Conservation (phyloP, 1,139 yeast genomes). For the Debaryomyces robertsiae region DNA sequence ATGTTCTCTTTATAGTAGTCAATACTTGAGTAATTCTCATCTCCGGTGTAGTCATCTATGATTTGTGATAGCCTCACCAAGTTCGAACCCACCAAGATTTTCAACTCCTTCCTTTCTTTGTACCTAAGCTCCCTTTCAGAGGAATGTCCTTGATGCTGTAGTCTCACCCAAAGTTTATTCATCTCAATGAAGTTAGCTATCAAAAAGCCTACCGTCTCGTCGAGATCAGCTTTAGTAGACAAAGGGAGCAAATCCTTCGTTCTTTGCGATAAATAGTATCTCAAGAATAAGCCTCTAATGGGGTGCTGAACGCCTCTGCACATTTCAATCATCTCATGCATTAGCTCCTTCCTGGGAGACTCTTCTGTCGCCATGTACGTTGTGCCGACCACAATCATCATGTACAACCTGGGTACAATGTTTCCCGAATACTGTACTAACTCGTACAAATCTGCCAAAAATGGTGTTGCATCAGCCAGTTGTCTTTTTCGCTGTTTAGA, state of each 20-base stretch:
- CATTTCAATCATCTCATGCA: conserved; percentile 98
- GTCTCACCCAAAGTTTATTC: conserved; percentile 96
- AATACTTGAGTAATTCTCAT: conserved; percentile 33
- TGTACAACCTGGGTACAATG: conserved; percentile 85
- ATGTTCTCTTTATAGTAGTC: conserved; percentile 62
- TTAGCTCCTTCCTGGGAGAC: conserved; percentile 81
- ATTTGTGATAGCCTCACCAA: conserved; percentile 86
- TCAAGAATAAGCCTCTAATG: conserved; percentile 79
- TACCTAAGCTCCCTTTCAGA: conserved; percentile 75
- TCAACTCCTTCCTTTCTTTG: conserved; percentile 83
- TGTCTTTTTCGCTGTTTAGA: conserved; percentile 27
- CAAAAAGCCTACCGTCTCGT: conserved; percentile 72
- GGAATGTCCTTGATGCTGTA: conserved; percentile 94
- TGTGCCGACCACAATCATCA: conserved; percentile 95
- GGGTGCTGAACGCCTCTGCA: conserved; percentile 98
- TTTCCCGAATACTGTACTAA: conserved; percentile 95
- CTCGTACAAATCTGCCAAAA: conserved; percentile 88
- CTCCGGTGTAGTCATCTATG: conserved; percentile 64
- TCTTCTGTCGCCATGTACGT: conserved; percentile 78
- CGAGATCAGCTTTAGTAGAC: conserved; percentile 47
- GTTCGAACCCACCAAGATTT: conserved; percentile 90
- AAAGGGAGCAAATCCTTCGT: conserved; percentile 71
- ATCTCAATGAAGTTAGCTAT: conserved; percentile 89
- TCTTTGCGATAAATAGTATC: conserved; percentile 86
- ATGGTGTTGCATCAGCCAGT: conserved; percentile 40